Conservation (phyloP, 148 eudicot genomes). For the Chenopodium formosanum region DNA sequence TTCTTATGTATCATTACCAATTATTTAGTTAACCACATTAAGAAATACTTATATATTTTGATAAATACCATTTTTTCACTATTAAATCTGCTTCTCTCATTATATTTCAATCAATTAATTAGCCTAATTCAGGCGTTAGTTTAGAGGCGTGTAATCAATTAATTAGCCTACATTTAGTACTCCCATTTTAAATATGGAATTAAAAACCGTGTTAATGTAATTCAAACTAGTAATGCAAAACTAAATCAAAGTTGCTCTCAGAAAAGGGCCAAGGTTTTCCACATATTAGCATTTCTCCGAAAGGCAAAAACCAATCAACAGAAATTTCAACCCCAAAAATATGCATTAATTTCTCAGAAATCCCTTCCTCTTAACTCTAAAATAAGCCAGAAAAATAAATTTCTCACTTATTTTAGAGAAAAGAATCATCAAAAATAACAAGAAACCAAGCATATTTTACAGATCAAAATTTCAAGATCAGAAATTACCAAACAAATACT, state of each 20-base stretch:
- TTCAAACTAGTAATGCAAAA: no score
- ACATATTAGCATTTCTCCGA: conserved; percentile 4
- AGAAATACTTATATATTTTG: no score
- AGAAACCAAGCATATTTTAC: neutral
- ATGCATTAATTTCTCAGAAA: neutral
- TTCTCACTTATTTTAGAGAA: neutral
- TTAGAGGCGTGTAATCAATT: no score
- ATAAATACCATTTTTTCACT: no score
- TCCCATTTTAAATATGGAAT: no score
- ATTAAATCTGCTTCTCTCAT: no score
- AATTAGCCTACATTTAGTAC: no score
- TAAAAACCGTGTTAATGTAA: no score
- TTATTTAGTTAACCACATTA: no score
- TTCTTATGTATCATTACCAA: no score
- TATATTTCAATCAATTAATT: no score
- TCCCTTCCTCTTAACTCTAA: neutral
- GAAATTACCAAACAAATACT: neutral
- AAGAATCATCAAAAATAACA: neutral
- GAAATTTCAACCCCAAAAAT: neutral
- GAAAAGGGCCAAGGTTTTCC: conserved; percentile 1
- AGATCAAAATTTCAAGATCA: neutral
- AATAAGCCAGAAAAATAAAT: neutral
- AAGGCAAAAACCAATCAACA: neutral
- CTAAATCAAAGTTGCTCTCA: conserved; percentile 3
- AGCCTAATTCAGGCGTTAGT: no score